phyloP scores from a whole-genome alignment of 768 basidiomycete genomes.

The Austroboletus eburneus region DNA sequence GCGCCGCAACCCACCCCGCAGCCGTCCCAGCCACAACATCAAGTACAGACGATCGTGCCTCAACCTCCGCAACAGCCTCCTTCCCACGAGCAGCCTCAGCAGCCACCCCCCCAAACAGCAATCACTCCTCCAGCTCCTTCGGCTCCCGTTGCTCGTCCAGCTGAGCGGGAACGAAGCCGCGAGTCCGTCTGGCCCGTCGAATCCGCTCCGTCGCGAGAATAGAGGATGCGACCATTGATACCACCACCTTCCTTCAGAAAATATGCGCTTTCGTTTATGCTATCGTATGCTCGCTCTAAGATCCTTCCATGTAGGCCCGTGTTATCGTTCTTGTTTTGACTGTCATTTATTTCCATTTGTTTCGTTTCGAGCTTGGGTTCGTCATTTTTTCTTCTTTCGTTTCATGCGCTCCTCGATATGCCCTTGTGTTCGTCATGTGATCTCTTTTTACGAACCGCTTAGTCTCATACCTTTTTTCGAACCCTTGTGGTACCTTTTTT shows the following conservation, averaged over 20 bases:
- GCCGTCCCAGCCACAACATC: constrained; percentile 24
- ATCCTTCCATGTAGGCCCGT: constrained; percentile 18
- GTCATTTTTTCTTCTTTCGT: constrained; percentile 1
- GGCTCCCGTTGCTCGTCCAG: constrained; percentile 20
- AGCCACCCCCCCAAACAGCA: constrained; percentile 17
- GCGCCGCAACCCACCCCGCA: constrained; percentile 24
- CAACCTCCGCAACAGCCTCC: constrained; percentile 24
- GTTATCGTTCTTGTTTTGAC: constrained; percentile 16
- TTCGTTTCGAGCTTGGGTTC: constrained; percentile 9
- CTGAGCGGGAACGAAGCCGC: constrained; percentile 28
- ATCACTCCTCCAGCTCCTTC: constrained; percentile 13
- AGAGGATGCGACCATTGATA: constrained; percentile 16
- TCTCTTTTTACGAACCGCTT: constrained; percentile 13
- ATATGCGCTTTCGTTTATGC: constrained; percentile 31
- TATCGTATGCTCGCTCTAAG: constrained; percentile 17
- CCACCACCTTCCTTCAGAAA: constrained; percentile 11
- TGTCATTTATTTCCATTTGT: constrained; percentile 26
- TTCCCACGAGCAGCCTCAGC: constrained; percentile 27
- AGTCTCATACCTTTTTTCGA: constrained; percentile 18
- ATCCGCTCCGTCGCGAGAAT: constrained; percentile 25
- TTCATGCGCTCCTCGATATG: constrained; percentile 4
- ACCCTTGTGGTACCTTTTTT: constrained; percentile 23
- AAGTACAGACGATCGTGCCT: constrained; percentile 18
- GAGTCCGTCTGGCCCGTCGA: constrained; percentile 29
- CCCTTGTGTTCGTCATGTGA: constrained; percentile 13